phyloP scores from a whole-genome alignment of 2,329 filamentous ascomycete species.

The Rhexocercosporidium sp. region DNA sequence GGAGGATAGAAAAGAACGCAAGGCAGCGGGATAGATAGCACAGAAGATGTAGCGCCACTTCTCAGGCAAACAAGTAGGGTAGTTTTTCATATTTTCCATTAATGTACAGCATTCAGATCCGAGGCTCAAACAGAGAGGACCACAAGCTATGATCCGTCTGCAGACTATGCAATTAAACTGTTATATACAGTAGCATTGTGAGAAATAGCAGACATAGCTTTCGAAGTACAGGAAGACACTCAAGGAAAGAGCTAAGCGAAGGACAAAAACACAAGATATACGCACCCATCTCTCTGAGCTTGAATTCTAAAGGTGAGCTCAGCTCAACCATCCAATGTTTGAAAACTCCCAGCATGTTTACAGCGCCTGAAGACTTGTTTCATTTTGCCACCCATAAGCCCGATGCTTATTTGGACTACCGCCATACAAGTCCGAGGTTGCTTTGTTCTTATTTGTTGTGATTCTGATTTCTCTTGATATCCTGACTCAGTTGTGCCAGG shows the following conservation, averaged over 20 bases:
- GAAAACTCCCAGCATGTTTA: slow-evolving; percentile 9
- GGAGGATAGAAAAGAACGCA: too few relatives aligned
- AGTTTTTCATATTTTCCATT: too few relatives aligned
- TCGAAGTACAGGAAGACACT: neutral
- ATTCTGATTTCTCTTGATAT: neutral
- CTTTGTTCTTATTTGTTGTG: neutral
- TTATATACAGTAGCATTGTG: too few relatives aligned
- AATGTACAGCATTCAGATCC: too few relatives aligned
- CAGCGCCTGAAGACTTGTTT: neutral
- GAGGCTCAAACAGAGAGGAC: too few relatives aligned
- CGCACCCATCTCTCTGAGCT: neutral
- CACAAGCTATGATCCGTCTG: too few relatives aligned
- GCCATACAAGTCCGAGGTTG: neutral
- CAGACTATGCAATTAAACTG: too few relatives aligned
- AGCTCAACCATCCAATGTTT: slow-evolving; percentile 22
- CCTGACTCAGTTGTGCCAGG: neutral
- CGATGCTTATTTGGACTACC: neutral
- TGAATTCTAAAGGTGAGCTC: neutral
- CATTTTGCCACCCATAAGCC: neutral
- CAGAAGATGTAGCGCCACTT: too few relatives aligned
- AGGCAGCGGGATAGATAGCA: too few relatives aligned
- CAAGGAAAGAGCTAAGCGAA: slow-evolving; percentile 4
- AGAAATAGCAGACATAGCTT: neutral
- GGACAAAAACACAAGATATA: neutral
- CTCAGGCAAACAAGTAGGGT: too few relatives aligned